phyloP scores from a whole-genome alignment of 1,139 yeast genomes.

The Meyerozyma guilliermondii region DNA sequence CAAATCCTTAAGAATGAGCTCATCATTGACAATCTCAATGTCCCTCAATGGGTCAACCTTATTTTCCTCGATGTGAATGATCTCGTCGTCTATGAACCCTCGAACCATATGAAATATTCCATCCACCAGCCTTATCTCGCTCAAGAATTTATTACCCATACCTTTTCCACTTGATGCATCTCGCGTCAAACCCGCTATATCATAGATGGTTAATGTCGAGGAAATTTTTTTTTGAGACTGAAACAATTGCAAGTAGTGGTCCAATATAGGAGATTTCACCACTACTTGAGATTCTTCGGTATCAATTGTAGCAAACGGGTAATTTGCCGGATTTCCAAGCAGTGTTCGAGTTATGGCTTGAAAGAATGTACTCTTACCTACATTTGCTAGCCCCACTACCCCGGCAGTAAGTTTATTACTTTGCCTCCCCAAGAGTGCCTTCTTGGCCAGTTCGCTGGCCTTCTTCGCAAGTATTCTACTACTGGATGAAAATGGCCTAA shows the following conservation, averaged over 20 bases:
- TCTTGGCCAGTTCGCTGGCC: neutral
- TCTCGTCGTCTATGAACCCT: constrained; percentile 63
- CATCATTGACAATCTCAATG: constrained; percentile 64
- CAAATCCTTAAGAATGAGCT: constrained; percentile 64
- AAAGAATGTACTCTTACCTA: constrained; percentile 66
- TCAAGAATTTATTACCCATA: constrained; percentile 66
- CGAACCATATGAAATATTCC: constrained; percentile 70
- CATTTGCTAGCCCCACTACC: constrained; percentile 73
- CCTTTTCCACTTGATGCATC: constrained; percentile 78
- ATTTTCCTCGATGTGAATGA: constrained; percentile 62
- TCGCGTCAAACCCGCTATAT: constrained; percentile 71
- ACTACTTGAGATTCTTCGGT: constrained; percentile 63
- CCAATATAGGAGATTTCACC: constrained; percentile 51
- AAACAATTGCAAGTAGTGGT: constrained; percentile 39
- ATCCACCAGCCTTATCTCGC: constrained; percentile 69
- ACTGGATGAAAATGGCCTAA: neutral
- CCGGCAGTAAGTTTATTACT: constrained; percentile 51
- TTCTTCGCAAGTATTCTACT: neutral
- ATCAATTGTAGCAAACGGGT: constrained; percentile 76
- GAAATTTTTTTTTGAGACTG: constrained; percentile 49
- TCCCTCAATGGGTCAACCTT: constrained; percentile 67
- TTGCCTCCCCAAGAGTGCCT: constrained; percentile 40
- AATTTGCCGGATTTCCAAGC: constrained; percentile 73
- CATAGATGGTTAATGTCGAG: constrained; percentile 56
- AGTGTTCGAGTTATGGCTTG: constrained; percentile 67